Base-by-base conservation (phyloP, 2,329 filamentous ascomycete species). In the Exophiala mesophila region DNA sequence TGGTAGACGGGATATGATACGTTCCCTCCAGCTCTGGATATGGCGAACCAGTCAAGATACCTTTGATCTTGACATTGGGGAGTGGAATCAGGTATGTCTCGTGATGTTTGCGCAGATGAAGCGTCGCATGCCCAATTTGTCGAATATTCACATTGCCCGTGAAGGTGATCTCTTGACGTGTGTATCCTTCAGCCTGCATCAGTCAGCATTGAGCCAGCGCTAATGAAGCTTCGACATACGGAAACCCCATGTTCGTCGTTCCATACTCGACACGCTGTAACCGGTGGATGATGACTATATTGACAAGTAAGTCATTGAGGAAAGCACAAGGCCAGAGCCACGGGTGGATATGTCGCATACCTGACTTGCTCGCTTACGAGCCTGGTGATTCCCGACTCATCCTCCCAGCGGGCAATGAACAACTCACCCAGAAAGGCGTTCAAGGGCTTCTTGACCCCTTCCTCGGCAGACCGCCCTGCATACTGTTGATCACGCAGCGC, bases 401-500 rank as follows among this genome's bases (percentile, higher is more conserved):
- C 49, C 9, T 49, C 41, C 53, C 53, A 55, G 3, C 41, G 34
- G 2, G 41, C 53, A 10, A 55, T 20, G 29, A 55, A 55, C 1
- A 54, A 2, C 36, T 55, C 53, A 1, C 53, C 53, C 3, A 55
- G 45, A 36, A 55, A 52, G 6, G 53, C 53, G 26, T 55, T 55
- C 23, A 55, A 28, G 9, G 53, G 53, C 36, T 55, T 55, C 44
- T 55, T 55, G 23, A 55, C 37, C 6, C 53, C 53, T 24, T 50
- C 41, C 15, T 41, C 41, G 28, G 42, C 41, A 9, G 39, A 30
- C 6, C 49, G 36, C 12, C 47, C 70, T 65, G 48, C 71, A 69
- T 55, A 55, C 31, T 54, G 50, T 39, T 94, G 88, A 66, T 94
- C 87, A 70, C 92, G 94, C 39, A 97, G 73, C 3, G 89, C 95